Percentiles rank a stretch among this genome's conserved stretches.
phyloP scores from a whole-genome alignment of 306 rosid genomes.

The Styphnolobium japonicum region DNA sequence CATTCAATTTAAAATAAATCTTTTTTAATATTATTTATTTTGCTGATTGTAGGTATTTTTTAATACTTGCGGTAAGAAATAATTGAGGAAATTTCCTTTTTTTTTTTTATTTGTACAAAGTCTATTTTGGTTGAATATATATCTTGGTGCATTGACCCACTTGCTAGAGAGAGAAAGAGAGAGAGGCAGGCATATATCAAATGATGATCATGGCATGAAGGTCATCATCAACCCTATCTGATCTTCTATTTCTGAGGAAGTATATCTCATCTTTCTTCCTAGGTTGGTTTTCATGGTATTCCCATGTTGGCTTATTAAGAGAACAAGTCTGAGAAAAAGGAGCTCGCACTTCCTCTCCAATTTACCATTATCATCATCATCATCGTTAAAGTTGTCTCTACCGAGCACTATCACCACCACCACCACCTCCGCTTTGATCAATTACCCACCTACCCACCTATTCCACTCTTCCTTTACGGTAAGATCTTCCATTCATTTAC shows the following conservation, averaged over 20 bases:
- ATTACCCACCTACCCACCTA: not conserved
- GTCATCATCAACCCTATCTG: conserved; percentile 70
- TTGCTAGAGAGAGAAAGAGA: conserved; percentile 28
- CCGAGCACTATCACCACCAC: not conserved
- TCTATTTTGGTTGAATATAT: conserved; percentile 71
- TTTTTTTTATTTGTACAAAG: conserved; percentile 38
- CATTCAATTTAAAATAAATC: not conserved
- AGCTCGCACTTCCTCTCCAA: conserved; percentile 22
- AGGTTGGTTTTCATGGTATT: conserved; percentile 51
- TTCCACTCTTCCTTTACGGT: conserved; percentile 20
- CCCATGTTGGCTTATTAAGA: conserved; percentile 47
- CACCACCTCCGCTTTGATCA: not conserved
- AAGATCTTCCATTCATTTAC: conserved; percentile 4
- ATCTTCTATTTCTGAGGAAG: conserved; percentile 63
- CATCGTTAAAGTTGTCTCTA: not conserved
- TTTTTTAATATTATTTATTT: not conserved
- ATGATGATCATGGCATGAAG: conserved; percentile 50
- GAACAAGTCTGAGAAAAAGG: conserved; percentile 39
- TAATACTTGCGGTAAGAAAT: conserved; percentile 42
- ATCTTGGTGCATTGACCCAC: conserved; percentile 78
- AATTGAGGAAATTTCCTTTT: conserved; percentile 53
- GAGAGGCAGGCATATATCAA: conserved; percentile 27
- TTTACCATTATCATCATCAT: conserved; percentile 14
- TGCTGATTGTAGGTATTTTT: not conserved
- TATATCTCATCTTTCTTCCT: conserved; percentile 53